Percentiles rank a stretch among this genome's conserved stretches.
phyloP scores from a whole-genome alignment of 108 stramenopile species.

The Skeletonema tropicum region DNA sequence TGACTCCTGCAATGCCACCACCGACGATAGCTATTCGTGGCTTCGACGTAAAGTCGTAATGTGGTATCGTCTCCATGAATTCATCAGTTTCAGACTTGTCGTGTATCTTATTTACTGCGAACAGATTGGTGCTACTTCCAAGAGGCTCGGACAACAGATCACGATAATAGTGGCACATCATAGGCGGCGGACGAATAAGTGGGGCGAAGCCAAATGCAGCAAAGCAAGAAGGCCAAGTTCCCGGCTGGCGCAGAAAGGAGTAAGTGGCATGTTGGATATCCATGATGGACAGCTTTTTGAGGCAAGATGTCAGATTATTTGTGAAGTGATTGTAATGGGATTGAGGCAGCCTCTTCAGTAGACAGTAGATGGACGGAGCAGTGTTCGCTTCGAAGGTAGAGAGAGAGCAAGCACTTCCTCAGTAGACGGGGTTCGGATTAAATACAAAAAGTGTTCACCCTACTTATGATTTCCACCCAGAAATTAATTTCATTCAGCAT shows the following conservation, averaged over 20 bases:
- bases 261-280: not conserved
- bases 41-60: not conserved
- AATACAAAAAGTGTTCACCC: too few species aligned
- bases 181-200: slow-evolving; percentile 24
- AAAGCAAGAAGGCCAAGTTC: slow-evolving; percentile 26
- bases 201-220: slow-evolving; percentile 19
- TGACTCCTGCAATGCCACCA: slow-evolving; percentile 50
- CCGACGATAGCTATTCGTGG: slow-evolving; percentile 46
- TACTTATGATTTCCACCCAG: too few species aligned
- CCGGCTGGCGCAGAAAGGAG: not conserved
- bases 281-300: not conserved
- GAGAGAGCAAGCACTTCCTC: too few species aligned
- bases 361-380: too few species aligned
- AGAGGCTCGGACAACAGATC: not conserved
- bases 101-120: not conserved
- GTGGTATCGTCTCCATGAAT: not conserved
- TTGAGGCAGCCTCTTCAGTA: not conserved
- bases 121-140: not conserved
- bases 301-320: too few species aligned
- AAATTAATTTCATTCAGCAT: too few species aligned
- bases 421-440: too few species aligned
- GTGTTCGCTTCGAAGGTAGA: too few species aligned
- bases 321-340: too few species aligned
- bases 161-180: slow-evolving; percentile 6
- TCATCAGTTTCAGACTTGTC: not conserved